Evolutionary conservation across 306 rosid genomes (phyloP).

Genomic region (Spatholobus suberectus): DNA sequence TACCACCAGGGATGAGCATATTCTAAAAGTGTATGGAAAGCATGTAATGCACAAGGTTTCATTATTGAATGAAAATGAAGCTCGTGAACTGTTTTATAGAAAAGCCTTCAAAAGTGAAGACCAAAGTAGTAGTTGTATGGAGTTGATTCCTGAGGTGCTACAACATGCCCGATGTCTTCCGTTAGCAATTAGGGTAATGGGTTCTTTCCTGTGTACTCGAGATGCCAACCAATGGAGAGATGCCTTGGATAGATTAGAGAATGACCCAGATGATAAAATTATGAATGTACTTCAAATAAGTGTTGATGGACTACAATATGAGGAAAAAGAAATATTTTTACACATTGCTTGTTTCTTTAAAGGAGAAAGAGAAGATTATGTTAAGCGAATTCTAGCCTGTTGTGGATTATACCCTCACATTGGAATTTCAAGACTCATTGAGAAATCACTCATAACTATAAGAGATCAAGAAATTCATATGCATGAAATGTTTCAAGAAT

Average conservation of each 20-base stretch:
- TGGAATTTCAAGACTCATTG: constrained; percentile 1
- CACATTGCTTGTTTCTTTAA: constrained; percentile 39
- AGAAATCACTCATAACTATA: constrained; percentile 37
- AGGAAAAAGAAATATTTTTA: constrained; percentile 16
- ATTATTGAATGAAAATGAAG: neutral
- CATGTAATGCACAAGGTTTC: neutral
- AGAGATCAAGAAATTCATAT: constrained; percentile 30
- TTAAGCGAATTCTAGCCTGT: neutral
- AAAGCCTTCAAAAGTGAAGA: neutral
- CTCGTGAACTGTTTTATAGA: neutral
- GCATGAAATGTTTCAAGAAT: constrained; percentile 36
- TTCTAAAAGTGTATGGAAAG: neutral
- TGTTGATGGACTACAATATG: neutral
- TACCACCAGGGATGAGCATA: neutral
- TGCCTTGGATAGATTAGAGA: neutral
- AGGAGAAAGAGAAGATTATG: constrained; percentile 1
- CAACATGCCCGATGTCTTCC: constrained; percentile 24
- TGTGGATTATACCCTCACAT: constrained; percentile 4
- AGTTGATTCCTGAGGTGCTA: neutral
- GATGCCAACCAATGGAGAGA: constrained; percentile 28
- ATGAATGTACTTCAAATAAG: constrained; percentile 8
- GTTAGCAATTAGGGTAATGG: constrained; percentile 11
- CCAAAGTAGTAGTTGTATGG: neutral
- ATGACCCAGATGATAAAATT: neutral
- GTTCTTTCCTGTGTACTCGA: constrained; percentile 37